Percentiles rank a stretch among this genome's conserved stretches.
Evolutionary conservation across 495 filamentous ascomycete species (phyloP).

Genomic region (Aspergillus haitiensis): DNA sequence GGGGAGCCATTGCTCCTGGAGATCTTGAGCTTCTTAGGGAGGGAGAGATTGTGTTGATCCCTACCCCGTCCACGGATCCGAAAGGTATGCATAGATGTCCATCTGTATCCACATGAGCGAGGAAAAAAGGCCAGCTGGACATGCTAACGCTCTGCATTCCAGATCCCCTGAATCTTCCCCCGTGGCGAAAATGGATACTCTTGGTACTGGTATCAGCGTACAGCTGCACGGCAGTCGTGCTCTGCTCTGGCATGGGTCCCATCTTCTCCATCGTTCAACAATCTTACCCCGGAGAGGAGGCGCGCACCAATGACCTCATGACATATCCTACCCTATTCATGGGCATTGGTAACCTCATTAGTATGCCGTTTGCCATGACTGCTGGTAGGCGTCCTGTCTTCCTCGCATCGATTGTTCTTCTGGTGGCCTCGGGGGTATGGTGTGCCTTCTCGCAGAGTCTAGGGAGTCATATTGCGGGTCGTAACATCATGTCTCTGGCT

Average conservation of each 20-base stretch:
- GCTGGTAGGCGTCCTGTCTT: slow-evolving; percentile 29
- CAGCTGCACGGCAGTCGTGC: slow-evolving; percentile 20
- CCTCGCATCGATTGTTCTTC: slow-evolving; percentile 25
- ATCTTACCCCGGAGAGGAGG: slow-evolving; percentile 26
- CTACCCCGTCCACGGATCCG: slow-evolving; percentile 28
- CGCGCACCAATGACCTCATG: slow-evolving; percentile 25
- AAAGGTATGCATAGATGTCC: slow-evolving; percentile 18
- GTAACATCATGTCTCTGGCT: slow-evolving; percentile 30
- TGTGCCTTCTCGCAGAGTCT: slow-evolving; percentile 25
- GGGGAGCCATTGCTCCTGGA: not conserved
- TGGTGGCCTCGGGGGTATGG: slow-evolving; percentile 27
- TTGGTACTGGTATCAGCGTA: slow-evolving; percentile 20
- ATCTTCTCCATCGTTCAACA: slow-evolving; percentile 20
- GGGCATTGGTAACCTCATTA: slow-evolving; percentile 31
- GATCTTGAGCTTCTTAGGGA: slow-evolving; percentile 23
- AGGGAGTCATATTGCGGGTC: slow-evolving; percentile 28
- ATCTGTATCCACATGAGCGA: no score
- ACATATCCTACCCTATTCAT: slow-evolving; percentile 34
- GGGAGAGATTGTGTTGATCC: slow-evolving; percentile 25
- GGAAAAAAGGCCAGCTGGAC: no score
- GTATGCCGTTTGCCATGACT: slow-evolving; percentile 28
- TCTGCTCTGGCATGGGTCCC: slow-evolving; percentile 31
- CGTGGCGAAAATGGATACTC: slow-evolving; percentile 29
- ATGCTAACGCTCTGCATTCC: slow-evolving; percentile 2
- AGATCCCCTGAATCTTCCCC: slow-evolving; percentile 31